Base-by-base conservation (phyloP, 2,329 filamentous ascomycete species). In the Claviceps maximensis region DNA sequence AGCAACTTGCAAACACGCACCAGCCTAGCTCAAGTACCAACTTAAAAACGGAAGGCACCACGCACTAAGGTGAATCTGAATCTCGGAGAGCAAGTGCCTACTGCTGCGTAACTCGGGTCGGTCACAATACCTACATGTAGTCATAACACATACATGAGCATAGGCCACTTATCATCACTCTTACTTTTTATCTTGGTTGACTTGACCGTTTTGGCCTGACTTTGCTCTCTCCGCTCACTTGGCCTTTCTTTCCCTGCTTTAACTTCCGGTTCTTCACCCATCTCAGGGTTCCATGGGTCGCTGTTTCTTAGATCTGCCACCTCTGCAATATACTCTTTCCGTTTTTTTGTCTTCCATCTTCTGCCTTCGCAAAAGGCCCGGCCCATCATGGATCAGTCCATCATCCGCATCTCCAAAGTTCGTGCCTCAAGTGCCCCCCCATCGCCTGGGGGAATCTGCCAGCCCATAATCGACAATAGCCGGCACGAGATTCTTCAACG, bases 321-420 rank as follows among this genome's bases (percentile, higher is more conserved):
- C 23, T 27, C 36, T 13, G 40, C 31, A 25, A 41, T 23, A 31
- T 13, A 29, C 23, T n/a, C 41, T 46, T 52, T 25, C 46, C 7
- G 13, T 12, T n/a, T 23, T 25, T 9, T 8, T 13, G 23, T 13
- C 36, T 52, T 25, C 46, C 3, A 9, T 6, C 29, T 38, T 15
- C 12, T 13, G 29, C 44, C 48, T 53, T 23, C 5, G n/a, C 33
- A 31, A 33, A 29, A 41, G 52, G 49, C 27, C 47, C 47, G 46
- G 58, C 50, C 49, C 62, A 59, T 58, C 59, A 69, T 70, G 68
- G 89, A 93, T 69, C 88, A 94, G 69, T 88, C 86, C 55, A 87
- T 94, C 62, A 83, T 95, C 60, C 86, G 89, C 58, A 91, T 95
- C 69, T 87, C 87, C 58, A 87, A 88, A 74, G 86, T 89, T 74